These are phyloP conservation scores for Mycena chlorophos DNA, from an alignment of 768 basidiomycete genomes.

Conservation along the genomic window DNA sequence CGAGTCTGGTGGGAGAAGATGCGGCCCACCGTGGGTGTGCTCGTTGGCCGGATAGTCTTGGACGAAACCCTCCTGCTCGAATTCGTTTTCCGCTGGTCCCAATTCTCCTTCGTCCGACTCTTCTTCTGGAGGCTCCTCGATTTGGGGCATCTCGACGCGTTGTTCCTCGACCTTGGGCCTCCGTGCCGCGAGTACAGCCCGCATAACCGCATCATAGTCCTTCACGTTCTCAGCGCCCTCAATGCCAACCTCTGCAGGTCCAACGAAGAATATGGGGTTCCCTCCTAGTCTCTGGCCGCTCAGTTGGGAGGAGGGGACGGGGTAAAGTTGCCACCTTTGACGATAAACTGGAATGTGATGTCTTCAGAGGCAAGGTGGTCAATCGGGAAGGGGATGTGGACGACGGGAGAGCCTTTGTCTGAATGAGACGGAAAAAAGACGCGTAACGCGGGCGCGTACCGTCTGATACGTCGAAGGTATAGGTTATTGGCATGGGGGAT, in stretches of 20 bases:
- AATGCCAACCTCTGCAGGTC: conserved; percentile 16
- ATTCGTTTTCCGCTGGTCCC: not conserved
- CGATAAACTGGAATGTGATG: conserved; percentile 6
- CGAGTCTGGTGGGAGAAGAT: too few relatives aligned
- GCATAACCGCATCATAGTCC: conserved; percentile 6
- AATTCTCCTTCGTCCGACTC: not conserved
- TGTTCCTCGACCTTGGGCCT: not conserved
- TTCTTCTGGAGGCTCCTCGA: not conserved
- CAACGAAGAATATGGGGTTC: conserved; percentile 18
- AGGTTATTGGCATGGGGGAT: too few relatives aligned
- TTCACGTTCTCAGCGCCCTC: not conserved
- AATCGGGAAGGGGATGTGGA: conserved; percentile 19
- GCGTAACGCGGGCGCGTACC: too few relatives aligned
- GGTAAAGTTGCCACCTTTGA: conserved; percentile 14
- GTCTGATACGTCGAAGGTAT: too few relatives aligned
- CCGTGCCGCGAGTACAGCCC: not conserved
- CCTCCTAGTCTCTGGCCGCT: too few relatives aligned
- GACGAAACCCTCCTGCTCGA: not conserved
- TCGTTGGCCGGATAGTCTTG: too few relatives aligned
- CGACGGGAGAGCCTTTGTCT: conserved; percentile 6
- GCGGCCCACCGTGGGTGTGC: too few relatives aligned
- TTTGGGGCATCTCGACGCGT: not conserved
- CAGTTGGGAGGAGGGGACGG: too few relatives aligned
- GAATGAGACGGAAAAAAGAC: too few relatives aligned
- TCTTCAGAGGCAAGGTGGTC: not conserved